Evolutionary conservation across 176 grass and related monocot species (phyloP), one percentile per base, ranked within the genome.

Genomic region (Eleusine coracana): DNA sequence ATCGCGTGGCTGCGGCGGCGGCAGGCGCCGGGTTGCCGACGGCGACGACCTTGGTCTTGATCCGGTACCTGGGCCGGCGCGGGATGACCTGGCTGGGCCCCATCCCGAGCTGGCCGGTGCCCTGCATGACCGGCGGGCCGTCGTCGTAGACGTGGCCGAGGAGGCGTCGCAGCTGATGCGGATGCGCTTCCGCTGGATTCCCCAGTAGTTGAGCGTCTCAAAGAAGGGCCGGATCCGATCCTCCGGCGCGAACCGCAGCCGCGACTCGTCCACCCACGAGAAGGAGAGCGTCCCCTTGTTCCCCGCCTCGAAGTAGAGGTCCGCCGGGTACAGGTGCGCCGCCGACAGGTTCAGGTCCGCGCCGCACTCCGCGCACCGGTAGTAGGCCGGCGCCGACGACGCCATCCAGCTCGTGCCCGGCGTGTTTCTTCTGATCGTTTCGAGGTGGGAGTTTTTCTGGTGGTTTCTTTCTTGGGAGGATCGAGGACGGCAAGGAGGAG

Each of bases 241-340:
- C 84, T 98, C 96, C 55, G 82, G 61, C 46, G 78, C 67, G 87
- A 98, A 93, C 16, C 88, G 89, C 48, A 95, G 83, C 56, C 79
- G 88, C 52, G 90, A 89, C 71, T 93, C 90, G 71, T 98, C 92
- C 71, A 90, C 87, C 96, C 92, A 98, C 60, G 79, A 86, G 82
- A 98, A 98, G 84, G 96, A 98, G 40, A 98, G 76, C 58, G 90
- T 98, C 39, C 93, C 93, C 96, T 93, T 98, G 92, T 91, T 93
- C 17, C 96, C 92, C 6, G 92, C 90, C 82, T 95, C 96, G 76
- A 98, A 98, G 78, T 88, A 94, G 9, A 84, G 38, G 20, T 82
- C 85, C 68, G 79, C 75, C 27, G 96, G 88, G 86, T 90, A 98
- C 50, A 93, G 55, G 72, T 98, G 88, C 21, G 88, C 82, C 36